Evolutionary conservation across 2,329 filamentous ascomycete genomes (phyloP).

Genomic region (Aspergillus tamarii): DNA sequence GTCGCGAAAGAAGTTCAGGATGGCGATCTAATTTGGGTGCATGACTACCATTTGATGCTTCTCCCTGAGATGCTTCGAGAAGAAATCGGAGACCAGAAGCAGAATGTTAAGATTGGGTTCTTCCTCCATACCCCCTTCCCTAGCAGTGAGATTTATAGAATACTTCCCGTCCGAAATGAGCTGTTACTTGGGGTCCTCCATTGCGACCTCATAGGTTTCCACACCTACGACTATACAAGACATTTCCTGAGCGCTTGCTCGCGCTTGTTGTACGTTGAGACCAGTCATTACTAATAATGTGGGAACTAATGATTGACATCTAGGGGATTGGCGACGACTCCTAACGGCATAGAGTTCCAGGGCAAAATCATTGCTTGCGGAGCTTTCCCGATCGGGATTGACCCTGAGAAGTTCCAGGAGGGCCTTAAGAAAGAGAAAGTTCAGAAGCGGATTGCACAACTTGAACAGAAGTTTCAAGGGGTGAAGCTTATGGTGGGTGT

Average conservation of each 20-base stretch:
- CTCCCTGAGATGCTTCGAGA: conserved; percentile 93
- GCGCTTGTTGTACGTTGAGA: conserved; percentile 73
- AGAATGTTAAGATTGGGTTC: conserved; percentile 97
- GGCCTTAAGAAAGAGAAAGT: conserved; percentile 84
- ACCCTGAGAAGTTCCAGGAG: conserved; percentile 93
- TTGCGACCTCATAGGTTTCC: conserved; percentile 95
- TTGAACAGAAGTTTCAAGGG: conserved; percentile 90
- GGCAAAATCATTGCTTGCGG: conserved; percentile 88
- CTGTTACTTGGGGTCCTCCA: conserved; percentile 85
- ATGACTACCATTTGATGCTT: conserved; percentile 98
- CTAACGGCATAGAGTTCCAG: conserved; percentile 89
- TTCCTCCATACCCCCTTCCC: conserved; percentile 98
- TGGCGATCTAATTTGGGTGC: conserved; percentile 95
- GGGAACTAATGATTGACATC: conserved; percentile 16
- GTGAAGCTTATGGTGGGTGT: conserved; percentile 97
- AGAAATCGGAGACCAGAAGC: conserved; percentile 76
- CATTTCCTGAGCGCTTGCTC: conserved; percentile 97
- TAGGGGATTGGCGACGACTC: conserved; percentile 68
- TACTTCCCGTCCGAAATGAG: conserved; percentile 87
- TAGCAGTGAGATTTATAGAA: conserved; percentile 94
- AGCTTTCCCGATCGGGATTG: conserved; percentile 96
- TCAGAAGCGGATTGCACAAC: conserved; percentile 79
- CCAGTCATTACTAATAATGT: neutral
- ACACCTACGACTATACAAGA: conserved; percentile 98
- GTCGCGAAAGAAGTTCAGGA: conserved; percentile 87